Percentiles rank a stretch among this genome's conserved stretches.
phyloP scores from a whole-genome alignment of 441 rosid species.

The Adansonia rubrostipa region DNA sequence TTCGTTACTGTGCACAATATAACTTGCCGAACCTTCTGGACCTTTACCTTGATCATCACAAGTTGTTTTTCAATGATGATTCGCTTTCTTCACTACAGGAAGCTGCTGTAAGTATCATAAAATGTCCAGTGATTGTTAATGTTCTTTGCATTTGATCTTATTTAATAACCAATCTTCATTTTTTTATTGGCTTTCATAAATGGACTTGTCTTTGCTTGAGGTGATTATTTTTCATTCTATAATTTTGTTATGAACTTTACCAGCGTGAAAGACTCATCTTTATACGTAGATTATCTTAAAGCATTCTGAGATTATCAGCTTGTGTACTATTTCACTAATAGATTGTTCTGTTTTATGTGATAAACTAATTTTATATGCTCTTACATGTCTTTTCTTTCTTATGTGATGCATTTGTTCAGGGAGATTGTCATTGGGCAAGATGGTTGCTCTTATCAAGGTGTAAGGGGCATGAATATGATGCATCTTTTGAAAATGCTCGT shows the following conservation, averaged over 20 bases:
- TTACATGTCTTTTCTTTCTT: conserved; percentile 27
- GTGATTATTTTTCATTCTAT: conserved; percentile 6
- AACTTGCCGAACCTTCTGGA: conserved; percentile 91
- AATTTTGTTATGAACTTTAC: background rate
- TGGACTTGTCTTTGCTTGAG: background rate
- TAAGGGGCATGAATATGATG: conserved; percentile 91
- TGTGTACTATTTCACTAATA: conserved; percentile 15
- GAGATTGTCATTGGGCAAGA: conserved; percentile 97
- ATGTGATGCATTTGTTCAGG: conserved; percentile 57
- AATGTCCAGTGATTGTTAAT: conserved; percentile 32
- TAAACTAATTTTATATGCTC: conserved; percentile 24
- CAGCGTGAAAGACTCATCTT: background rate
- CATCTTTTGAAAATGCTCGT: conserved; percentile 94
- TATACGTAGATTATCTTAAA: conserved; percentile 7
- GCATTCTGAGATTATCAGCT: conserved; percentile 16
- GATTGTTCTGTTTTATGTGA: conserved; percentile 13
- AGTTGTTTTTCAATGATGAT: conserved; percentile 66
- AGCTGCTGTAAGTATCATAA: conserved; percentile 85
- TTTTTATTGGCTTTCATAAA: conserved; percentile 23
- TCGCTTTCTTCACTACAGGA: conserved; percentile 61
- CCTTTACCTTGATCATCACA: conserved; percentile 86
- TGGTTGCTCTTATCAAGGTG: conserved; percentile 92
- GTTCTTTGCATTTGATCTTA: conserved; percentile 29
- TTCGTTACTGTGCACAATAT: conserved; percentile 69
- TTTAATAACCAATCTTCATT: conserved; percentile 1